Conservation (phyloP, 495 filamentous ascomycete genomes). For the Peziza echinospora region DNA sequence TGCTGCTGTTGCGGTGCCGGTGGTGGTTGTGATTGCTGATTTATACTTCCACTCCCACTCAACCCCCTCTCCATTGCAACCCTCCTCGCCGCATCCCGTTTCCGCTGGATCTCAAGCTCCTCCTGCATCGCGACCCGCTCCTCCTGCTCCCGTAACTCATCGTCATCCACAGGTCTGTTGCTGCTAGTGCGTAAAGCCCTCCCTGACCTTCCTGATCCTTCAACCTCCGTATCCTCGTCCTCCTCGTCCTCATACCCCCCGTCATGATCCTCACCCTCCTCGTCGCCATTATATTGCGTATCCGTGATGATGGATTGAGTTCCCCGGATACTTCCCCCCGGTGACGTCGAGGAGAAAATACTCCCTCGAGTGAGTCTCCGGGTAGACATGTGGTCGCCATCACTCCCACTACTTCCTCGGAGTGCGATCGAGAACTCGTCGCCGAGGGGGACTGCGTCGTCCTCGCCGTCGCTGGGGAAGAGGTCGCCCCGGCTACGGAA, state of each 20-base stretch:
- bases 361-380: slow-evolving; percentile 30
- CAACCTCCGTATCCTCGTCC: slow-evolving; percentile 16
- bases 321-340: too few species aligned
- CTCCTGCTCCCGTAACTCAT: slow-evolving; percentile 59
- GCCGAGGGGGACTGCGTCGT: slow-evolving; percentile 78
- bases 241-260: slow-evolving; percentile 16
- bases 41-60: too few species aligned
- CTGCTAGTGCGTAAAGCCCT: slow-evolving; percentile 18
- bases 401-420: slow-evolving; percentile 35
- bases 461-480: slow-evolving; percentile 78
- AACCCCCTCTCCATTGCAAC: slow-evolving; percentile 53
- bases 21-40: too few species aligned
- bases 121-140: slow-evolving; percentile 44
- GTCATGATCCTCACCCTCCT: neutral
- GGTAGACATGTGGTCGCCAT: slow-evolving; percentile 49
- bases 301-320: neutral
- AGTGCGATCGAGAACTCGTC: slow-evolving; percentile 79
- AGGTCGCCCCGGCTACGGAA: slow-evolving; percentile 83
- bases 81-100: slow-evolving; percentile 46
- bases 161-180: slow-evolving; percentile 34
- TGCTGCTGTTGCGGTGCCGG: too few species aligned
- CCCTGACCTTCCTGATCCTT: slow-evolving; percentile 17
- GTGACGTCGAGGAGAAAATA: slow-evolving; percentile 27
- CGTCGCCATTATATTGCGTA: neutral
- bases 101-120: slow-evolving; percentile 44